Evolutionary conservation across 768 basidiomycete species (phyloP), one percentile per base, ranked within the genome.

Genomic region (Psilocybe azurescens): DNA sequence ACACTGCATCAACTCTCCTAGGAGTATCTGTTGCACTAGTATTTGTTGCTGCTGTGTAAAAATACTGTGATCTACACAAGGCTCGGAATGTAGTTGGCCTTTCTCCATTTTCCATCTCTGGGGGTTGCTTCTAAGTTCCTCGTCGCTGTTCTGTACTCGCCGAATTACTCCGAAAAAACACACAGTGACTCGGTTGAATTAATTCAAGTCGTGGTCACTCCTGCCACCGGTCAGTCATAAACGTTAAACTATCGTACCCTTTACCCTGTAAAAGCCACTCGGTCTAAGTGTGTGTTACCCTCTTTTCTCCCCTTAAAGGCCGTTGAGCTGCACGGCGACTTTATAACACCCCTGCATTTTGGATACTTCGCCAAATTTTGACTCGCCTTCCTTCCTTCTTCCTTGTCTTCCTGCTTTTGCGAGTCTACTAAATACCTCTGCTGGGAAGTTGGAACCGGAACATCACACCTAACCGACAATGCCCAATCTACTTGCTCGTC

Each of bases 401-500:
- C 16, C 20, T 20, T 2, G 14, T 36, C 33, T 24, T 38, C 16
- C 9, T 16, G n/a, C 11, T n/a, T 29, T 7, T 3, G 3, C 10
- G 10, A 10, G 29, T 57, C 33, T 24, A n/a, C 39, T 36, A 20
- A 3, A 41, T 0, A n/a, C 38, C 38, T 24, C n/a, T 55, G 5
- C 1, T 24, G 24, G 24, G 24, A 24, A 24, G 24, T 24, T 0
- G 24, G 24, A 24, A 24, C 24, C 24, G 24, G 24, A 24, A 24
- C 24, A 24, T 24, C 24, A 0, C 24, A 2, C 2, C 24, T 2
- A 24, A 56, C 18, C 33, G 36, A 55, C 9, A 32, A 59, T 59
- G 58, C 53, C 58, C 1, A 50, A 53, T 36, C 32, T 62, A 9
- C 58, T 70, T 10, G 48, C 65, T 3, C 63, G 53, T 2, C 56